Percentiles rank a stretch among this genome's conserved stretches.
These are phyloP conservation scores for Yamadazyma diospyri DNA, from an alignment of 1,139 yeast genomes.

Conservation along the genomic window DNA sequence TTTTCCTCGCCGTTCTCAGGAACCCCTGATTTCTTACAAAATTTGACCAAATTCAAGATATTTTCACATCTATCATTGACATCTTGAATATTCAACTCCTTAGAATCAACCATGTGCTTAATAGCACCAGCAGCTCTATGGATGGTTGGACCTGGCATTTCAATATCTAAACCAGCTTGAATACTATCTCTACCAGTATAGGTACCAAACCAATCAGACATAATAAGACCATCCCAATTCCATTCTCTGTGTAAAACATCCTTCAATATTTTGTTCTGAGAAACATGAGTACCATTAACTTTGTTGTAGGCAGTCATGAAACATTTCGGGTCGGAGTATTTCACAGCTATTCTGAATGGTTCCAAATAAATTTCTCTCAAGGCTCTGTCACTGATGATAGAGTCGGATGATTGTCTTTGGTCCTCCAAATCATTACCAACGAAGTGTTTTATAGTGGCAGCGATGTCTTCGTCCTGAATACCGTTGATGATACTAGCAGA, in stretches of 20 bases:
- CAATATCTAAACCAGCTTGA: conserved; percentile 52
- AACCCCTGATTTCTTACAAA: conserved; percentile 30
- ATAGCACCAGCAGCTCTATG: conserved; percentile 37
- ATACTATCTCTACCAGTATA: conserved; percentile 44
- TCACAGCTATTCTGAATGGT: conserved; percentile 57
- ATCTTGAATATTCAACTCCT: conserved; percentile 24
- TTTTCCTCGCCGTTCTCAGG: conserved; percentile 27
- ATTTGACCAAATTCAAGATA: conserved; percentile 43
- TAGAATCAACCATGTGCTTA: conserved; percentile 23
- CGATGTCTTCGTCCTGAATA: conserved; percentile 31
- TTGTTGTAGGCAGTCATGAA: conserved; percentile 59
- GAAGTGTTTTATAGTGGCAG: conserved; percentile 57
- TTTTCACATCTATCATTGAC: conserved; percentile 41
- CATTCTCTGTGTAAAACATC: conserved; percentile 32
- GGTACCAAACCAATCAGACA: conserved; percentile 62
- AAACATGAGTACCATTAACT: conserved; percentile 52
- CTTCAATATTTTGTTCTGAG: conserved; percentile 39
- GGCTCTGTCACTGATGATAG: conserved; percentile 51
- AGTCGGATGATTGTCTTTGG: conserved; percentile 45
- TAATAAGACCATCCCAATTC: conserved; percentile 45
- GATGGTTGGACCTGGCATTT: conserved; percentile 58
- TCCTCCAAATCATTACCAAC: conserved; percentile 59
- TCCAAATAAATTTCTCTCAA: conserved; percentile 55
- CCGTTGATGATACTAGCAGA: conserved; percentile 24
- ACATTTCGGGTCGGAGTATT: conserved; percentile 28